Conservation (phyloP, 805 yeast genomes). For the Brettanomyces naardenensis region DNA sequence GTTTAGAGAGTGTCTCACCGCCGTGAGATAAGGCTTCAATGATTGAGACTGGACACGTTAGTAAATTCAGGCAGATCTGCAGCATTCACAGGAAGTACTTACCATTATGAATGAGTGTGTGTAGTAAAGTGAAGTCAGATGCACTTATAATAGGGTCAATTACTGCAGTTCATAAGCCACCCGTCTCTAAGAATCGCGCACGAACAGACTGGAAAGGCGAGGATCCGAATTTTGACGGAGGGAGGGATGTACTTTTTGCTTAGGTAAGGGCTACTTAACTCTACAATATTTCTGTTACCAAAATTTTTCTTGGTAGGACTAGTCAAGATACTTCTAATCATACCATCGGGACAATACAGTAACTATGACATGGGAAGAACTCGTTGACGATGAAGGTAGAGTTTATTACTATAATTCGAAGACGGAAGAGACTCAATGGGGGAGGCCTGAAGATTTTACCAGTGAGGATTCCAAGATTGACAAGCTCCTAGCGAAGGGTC, state of each 20-base stretch:
- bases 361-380: constrained; percentile 50
- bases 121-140: no score
- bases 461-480: constrained; percentile 23
- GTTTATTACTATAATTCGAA: constrained; percentile 61
- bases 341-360: background rate
- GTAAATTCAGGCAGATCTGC: no score
- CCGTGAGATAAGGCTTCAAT: constrained; percentile 85
- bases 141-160: no score
- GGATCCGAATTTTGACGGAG: no score
- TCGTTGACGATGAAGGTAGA: constrained; percentile 56
- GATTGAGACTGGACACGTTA: constrained; percentile 73
- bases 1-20: constrained; percentile 87
- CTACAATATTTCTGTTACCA: background rate
- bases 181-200: no score
- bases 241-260: background rate
- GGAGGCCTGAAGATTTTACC: constrained; percentile 52
- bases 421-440: constrained; percentile 75
- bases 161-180: no score
- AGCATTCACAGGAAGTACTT: no score
- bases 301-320: no score
- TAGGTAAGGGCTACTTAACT: no score
- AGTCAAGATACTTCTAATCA: no score
- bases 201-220: no score
- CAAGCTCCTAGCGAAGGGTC: constrained; percentile 38
- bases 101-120: no score